Base-by-base conservation (phyloP, 345 rosid species). In the Syzygium grande region DNA sequence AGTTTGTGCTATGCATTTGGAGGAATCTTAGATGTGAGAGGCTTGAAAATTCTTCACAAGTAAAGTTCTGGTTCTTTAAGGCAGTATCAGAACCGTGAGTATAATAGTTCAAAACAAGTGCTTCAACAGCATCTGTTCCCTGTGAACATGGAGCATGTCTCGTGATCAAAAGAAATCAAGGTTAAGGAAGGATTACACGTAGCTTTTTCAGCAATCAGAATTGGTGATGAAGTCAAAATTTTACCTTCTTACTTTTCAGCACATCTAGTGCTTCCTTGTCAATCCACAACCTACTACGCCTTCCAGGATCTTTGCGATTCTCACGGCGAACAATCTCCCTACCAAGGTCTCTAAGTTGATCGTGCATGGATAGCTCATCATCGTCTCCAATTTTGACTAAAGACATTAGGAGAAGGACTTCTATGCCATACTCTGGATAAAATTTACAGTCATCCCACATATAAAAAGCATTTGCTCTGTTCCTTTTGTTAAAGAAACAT, bases 401-500 rank as follows among this genome's bases (percentile, higher is more conserved):
- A 15, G 80, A 84, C n/a, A 52, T 65, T 54, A 73, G 61, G 65
- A 84, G 23, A 19, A 88, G 89, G 34, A 83, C 63, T 49, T 51
- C 51, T 22, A 88, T 21, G 11, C 83, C 49, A 6, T 25, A 30
- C 25, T 51, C 55, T 51, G 86, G 89, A 46, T 85, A 52, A 38
- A 88, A 88, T 4, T 85, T 68, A 51, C 43, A 63, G 59, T 86
- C 89, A n/a, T 84, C 52, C 89, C 89, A 87, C 86, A 87, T 84
- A 51, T 87, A 87, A 13, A 84, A n/a, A 23, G 89, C 84, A 51
- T 51, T 65, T 7, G 41, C 84, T 68, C 10, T 88, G 51, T 38
- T 63, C 38, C 34, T 51, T 27, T 61, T 84, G 56, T n/a, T 46
- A 34, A 56, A 59, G 56, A 87, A 87, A 49, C 88, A 87, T 10